Evolutionary conservation across 768 basidiomycete genomes (phyloP), one percentile per base, ranked within the genome.

Genomic region (Lactifluus subvellereus): DNA sequence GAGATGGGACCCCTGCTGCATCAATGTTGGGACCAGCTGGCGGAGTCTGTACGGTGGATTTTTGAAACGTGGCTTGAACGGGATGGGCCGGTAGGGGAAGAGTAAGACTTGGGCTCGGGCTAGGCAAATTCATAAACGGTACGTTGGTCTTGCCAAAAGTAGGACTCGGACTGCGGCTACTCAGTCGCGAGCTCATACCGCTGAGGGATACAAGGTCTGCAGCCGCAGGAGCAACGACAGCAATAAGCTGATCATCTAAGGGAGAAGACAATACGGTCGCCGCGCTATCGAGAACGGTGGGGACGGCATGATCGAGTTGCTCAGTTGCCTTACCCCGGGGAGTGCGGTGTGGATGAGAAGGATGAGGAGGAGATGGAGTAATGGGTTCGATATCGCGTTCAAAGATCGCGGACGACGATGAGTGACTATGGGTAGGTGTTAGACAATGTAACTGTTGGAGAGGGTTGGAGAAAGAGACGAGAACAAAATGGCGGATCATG

Each of bases 321-420:
- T 89, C 89, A 0, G 87, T 87, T 38, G 79, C 78, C 72, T 88
- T 88, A 20, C 85, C 83, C 45, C 89, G 81, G 0, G 89, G 82
- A 55, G 84, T 87, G 33, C 86, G 82, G 71, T 91, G 90, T 0
- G 90, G 89, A 69, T 90, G 79, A 74, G 27, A 74, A 73, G 54
- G 74, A 72, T 67, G 78, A 66, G 77, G 68, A 72, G 76, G 69
- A 74, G 73, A 55, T 60, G 74, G 62, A 69, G 80, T 38, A 75
- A 80, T 68, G 72, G 86, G 86, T 67, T 94, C 92, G 66, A 95
- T 92, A 72, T 95, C 92, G 40, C 92, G 84, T 74, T 95, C 92
- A 64, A 95, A 95, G 61, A 94, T 95, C 42, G 92, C 91, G 0
- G 91, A 93, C 0, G 89, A 90, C 0, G 89, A 90, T 0, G 90